Evolutionary conservation across 1,139 yeast genomes (phyloP).

Genomic region (Eremothecium cymbalariae): DNA sequence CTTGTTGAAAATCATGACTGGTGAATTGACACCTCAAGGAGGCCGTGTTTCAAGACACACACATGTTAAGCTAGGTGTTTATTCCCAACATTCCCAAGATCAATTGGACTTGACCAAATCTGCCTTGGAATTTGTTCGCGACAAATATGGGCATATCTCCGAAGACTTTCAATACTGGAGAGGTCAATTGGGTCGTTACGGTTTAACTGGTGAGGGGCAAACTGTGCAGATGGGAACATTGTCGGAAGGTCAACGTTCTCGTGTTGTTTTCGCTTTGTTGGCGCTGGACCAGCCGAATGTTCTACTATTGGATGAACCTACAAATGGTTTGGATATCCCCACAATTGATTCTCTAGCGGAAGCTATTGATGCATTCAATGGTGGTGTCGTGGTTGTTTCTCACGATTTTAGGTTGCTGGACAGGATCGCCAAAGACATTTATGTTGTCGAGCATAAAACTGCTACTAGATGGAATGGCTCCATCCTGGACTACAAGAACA

Average conservation of each 20-base stretch:
- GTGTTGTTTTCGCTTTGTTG: slow-evolving; percentile 93
- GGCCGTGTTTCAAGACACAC: slow-evolving; percentile 98
- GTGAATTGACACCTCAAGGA: slow-evolving; percentile 75
- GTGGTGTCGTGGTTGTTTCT: slow-evolving; percentile 97
- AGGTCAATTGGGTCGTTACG: slow-evolving; percentile 95
- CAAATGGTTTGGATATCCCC: slow-evolving; percentile 97
- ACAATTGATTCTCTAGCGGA: slow-evolving; percentile 96
- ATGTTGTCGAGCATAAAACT: slow-evolving; percentile 87
- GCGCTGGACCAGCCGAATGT: slow-evolving; percentile 95
- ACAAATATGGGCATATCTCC: slow-evolving; percentile 77
- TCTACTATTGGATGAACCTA: slow-evolving; percentile 95
- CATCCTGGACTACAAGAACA: slow-evolving; percentile 86
- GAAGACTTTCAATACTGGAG: slow-evolving; percentile 99
- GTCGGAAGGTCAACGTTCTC: slow-evolving; percentile 98
- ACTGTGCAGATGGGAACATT: slow-evolving; percentile 97
- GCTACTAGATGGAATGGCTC: slow-evolving; percentile 95
- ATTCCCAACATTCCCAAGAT: slow-evolving; percentile 98
- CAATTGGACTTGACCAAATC: slow-evolving; percentile 93
- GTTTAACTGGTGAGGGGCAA: slow-evolving; percentile 98
- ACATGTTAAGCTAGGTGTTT: slow-evolving; percentile 95
- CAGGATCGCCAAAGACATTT: slow-evolving; percentile 95
- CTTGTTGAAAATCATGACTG: slow-evolving; percentile 91
- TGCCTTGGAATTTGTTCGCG: slow-evolving; percentile 94
- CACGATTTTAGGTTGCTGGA: slow-evolving; percentile 98
- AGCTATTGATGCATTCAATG: slow-evolving; percentile 87